Percentiles rank a stretch among this genome's conserved stretches.
Conservation (phyloP, 371 early-diverging fungal genomes). For the Umbelopsis sp. region DNA sequence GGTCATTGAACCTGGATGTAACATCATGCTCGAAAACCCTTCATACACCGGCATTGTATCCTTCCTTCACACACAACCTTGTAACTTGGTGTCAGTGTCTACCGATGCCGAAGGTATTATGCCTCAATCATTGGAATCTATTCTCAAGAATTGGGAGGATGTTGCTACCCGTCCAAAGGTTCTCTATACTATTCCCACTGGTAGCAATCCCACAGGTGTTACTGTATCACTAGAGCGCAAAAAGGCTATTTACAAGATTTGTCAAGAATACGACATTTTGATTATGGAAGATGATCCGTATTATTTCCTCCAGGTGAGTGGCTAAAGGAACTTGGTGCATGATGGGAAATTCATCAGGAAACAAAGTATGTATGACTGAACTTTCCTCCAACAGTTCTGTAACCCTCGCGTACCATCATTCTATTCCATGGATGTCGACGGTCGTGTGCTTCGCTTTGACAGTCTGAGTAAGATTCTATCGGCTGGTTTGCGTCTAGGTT, state of each 20-base stretch:
- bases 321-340: too few relatives aligned
- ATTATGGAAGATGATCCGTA: conserved; percentile 86
- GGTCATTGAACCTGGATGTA: conserved; percentile 65
- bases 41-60: conserved; percentile 80
- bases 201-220: conserved; percentile 76
- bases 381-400: conserved; percentile 24
- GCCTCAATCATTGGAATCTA: conserved; percentile 52
- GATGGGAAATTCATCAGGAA: too few relatives aligned
- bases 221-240: conserved; percentile 66
- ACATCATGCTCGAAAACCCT: conserved; percentile 74
- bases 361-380: neutral
- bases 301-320: conserved; percentile 67
- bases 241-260: conserved; percentile 62
- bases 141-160: conserved; percentile 52
- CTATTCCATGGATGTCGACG: conserved; percentile 78
- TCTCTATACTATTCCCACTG: conserved; percentile 66
- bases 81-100: conserved; percentile 63
- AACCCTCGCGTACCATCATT: conserved; percentile 59
- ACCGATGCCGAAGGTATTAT: conserved; percentile 61
- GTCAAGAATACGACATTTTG: conserved; percentile 60
- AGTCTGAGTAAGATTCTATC: conserved; percentile 82
- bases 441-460: conserved; percentile 83
- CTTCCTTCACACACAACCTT: conserved; percentile 66
- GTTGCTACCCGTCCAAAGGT: conserved; percentile 51
- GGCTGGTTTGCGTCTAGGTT: conserved; percentile 81